Evolutionary conservation across 176 grass and related monocot genomes (phyloP).

Genomic region (Calamus simplicifolius): DNA sequence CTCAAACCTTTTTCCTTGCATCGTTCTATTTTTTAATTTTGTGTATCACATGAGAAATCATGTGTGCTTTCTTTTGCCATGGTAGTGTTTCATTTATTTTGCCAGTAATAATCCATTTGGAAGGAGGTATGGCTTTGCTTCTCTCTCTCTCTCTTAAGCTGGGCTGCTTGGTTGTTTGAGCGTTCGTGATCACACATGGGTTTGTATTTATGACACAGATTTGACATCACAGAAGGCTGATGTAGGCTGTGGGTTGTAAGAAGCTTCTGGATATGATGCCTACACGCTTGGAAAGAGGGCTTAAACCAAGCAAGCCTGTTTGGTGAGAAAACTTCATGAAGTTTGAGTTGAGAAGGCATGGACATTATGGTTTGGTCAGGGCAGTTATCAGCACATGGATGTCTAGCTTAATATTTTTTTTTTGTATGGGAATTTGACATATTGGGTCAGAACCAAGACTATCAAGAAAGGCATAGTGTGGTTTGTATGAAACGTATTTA

Average conservation of each 20-base stretch:
- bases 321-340: slow-evolving; percentile 2
- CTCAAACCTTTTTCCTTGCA: slow-evolving; percentile 9
- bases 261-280: slow-evolving; percentile 50
- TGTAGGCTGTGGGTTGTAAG: slow-evolving; percentile 59
- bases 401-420: slow-evolving; percentile 6
- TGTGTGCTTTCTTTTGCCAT: too few relatives aligned
- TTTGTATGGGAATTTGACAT: slow-evolving; percentile 14
- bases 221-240: slow-evolving; percentile 45
- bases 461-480: slow-evolving; percentile 6
- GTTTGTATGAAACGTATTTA: slow-evolving; percentile 18
- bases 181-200: slow-evolving; percentile 50
- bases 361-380: slow-evolving; percentile 1
- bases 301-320: slow-evolving; percentile 25
- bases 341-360: slow-evolving; percentile 3
- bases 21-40: neutral
- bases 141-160: neutral
- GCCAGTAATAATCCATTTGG: slow-evolving; percentile 1
- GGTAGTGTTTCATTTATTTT: too few relatives aligned
- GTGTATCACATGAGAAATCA: neutral
- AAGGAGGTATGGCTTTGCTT: slow-evolving; percentile 27
- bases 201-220: slow-evolving; percentile 69
- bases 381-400: slow-evolving; percentile 3
- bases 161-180: slow-evolving; percentile 15
- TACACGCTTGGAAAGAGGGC: slow-evolving; percentile 40
- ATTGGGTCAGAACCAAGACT: slow-evolving; percentile 1